A percentile compares a stretch with the other conserved stretches of the same genome.
Conservation (phyloP, 495 filamentous ascomycete species). For the Hypoxylon trugodes region DNA sequence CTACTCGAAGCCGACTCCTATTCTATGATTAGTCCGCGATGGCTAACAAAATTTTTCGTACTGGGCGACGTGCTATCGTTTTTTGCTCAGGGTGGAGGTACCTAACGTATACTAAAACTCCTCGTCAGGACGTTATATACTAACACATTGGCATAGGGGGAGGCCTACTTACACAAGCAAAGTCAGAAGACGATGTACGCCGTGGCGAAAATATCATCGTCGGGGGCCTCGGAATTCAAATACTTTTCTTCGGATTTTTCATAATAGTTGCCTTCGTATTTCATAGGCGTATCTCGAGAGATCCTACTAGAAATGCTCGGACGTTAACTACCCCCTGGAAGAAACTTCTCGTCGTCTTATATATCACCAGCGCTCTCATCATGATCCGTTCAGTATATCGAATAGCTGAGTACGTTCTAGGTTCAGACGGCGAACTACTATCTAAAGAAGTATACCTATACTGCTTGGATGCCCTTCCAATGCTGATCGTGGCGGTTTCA, state of each 20-base stretch:
- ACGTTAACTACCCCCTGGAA: slow-evolving; percentile 51
- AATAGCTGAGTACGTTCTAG: slow-evolving; percentile 65
- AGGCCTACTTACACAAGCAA: slow-evolving; percentile 42
- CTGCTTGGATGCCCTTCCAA: slow-evolving; percentile 63
- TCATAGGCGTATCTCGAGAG: slow-evolving; percentile 32
- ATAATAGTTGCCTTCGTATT: slow-evolving; percentile 54
- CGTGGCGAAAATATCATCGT: slow-evolving; percentile 56
- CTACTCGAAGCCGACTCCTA: slow-evolving; percentile 46
- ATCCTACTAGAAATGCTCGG: slow-evolving; percentile 17
- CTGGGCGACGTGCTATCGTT: slow-evolving; percentile 49
- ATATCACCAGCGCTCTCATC: slow-evolving; percentile 61
- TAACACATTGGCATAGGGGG: slow-evolving; percentile 33
- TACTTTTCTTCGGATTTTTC: slow-evolving; percentile 62
- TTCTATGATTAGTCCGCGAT: slow-evolving; percentile 46
- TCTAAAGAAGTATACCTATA: slow-evolving; percentile 65
- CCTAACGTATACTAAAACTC: not conserved
- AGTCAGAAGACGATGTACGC: slow-evolving; percentile 26
- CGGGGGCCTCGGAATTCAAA: slow-evolving; percentile 55
- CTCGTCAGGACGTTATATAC: not conserved
- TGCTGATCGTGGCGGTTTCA: slow-evolving; percentile 56
- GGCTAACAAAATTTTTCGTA: slow-evolving; percentile 58
- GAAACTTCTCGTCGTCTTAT: slow-evolving; percentile 62
- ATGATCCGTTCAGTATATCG: slow-evolving; percentile 66
- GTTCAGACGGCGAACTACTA: slow-evolving; percentile 51
- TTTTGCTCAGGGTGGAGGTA: slow-evolving; percentile 36